Conservation (phyloP, 192 early-diverging fungal species). For the Linnemannia schmuckeri region DNA sequence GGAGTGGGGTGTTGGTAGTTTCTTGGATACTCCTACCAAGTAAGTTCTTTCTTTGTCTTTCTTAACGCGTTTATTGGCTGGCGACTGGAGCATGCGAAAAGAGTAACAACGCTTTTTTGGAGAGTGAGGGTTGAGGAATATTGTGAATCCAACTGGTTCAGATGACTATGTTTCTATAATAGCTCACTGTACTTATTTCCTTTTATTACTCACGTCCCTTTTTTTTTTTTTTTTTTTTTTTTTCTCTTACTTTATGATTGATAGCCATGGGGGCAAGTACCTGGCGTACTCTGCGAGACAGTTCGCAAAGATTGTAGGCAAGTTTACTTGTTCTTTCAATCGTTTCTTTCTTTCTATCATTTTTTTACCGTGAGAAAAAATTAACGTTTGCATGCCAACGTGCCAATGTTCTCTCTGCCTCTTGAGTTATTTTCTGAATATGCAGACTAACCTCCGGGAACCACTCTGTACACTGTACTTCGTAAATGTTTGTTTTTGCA, state of each 20-base stretch:
- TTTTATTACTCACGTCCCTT: not conserved
- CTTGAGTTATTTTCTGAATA: not conserved
- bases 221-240: not conserved
- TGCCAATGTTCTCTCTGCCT: not conserved
- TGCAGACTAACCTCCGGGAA: not conserved
- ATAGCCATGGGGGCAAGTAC: conserved; percentile 59
- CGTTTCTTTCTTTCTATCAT: too few species aligned
- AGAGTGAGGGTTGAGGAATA: not conserved
- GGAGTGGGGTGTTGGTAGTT: conserved; percentile 72
- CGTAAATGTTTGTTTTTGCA: not conserved
- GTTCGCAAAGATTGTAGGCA: conserved; percentile 61
- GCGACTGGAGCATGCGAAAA: not conserved
- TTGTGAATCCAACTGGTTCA: not conserved
- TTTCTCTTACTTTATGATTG: not conserved
- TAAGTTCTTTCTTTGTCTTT: conserved; percentile 41
- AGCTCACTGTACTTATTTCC: not conserved
- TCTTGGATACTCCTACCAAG: conserved; percentile 71
- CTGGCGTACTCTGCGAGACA: conserved; percentile 61
- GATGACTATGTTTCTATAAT: not conserved
- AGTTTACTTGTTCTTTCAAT: not conserved
- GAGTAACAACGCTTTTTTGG: too few species aligned
- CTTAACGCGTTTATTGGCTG: not conserved
- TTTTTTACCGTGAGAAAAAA: not conserved
- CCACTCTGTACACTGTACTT: not conserved
- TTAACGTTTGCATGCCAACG: not conserved